A percentile compares a stretch with the other conserved stretches of the same genome.
These are phyloP conservation scores for Scutellaria baicalensis DNA, from an alignment of 257 asterid species.

Conservation along the genomic window DNA sequence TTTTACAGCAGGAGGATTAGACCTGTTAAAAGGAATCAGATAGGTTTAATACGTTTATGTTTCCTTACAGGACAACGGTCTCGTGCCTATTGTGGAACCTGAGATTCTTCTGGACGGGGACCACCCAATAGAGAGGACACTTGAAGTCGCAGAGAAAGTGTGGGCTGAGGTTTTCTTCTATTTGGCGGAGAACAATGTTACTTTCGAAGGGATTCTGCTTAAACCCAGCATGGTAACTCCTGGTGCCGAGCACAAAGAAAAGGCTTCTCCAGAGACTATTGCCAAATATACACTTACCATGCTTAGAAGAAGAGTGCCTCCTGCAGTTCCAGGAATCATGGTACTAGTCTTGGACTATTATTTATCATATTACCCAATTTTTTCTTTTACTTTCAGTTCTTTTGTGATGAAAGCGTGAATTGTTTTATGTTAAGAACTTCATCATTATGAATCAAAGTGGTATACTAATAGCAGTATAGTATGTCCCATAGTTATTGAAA, in stretches of 20 bases:
- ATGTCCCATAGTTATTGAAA: too few relatives aligned
- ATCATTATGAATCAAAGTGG: not conserved
- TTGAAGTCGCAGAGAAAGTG: constrained; percentile 82
- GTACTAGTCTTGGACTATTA: constrained; percentile 26
- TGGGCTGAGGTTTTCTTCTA: constrained; percentile 97
- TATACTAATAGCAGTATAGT: too few relatives aligned
- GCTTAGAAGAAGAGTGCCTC: constrained; percentile 87
- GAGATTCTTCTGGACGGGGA: constrained; percentile 95
- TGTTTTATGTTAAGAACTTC: not conserved
- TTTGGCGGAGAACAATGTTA: constrained; percentile 78
- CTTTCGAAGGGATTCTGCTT: constrained; percentile 77
- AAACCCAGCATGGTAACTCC: constrained; percentile 98
- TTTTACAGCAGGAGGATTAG: not conserved
- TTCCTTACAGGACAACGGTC: constrained; percentile 68
- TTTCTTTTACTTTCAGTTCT: not conserved
- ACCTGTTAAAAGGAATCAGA: not conserved
- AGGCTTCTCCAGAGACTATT: constrained; percentile 76
- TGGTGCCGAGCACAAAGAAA: constrained; percentile 90
- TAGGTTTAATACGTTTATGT: not conserved
- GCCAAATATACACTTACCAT: constrained; percentile 78
- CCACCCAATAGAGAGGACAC: constrained; percentile 83
- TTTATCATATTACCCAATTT: not conserved
- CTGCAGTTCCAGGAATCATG: constrained; percentile 94
- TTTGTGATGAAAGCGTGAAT: not conserved
- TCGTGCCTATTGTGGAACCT: constrained; percentile 94